These are phyloP conservation scores for Trifolium fragiferum DNA, from an alignment of 306 rosid species.

Conservation along the genomic window DNA sequence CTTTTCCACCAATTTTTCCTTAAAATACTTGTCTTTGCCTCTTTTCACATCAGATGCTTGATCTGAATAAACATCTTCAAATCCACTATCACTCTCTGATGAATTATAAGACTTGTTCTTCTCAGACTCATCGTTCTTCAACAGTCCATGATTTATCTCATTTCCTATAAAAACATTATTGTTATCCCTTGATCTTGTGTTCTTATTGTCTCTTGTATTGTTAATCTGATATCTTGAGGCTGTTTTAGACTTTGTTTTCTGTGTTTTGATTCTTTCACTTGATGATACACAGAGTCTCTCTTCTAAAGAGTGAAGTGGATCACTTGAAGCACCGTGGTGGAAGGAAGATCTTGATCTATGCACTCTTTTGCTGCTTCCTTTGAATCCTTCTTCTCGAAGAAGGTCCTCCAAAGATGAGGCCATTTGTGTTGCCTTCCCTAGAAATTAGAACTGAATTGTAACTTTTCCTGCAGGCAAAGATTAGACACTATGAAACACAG, in stretches of 20 bases:
- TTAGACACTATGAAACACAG: background rate
- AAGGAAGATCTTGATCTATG: conserved; percentile 57
- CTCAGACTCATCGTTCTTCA: background rate
- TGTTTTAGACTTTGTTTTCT: conserved; percentile 42
- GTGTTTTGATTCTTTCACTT: conserved; percentile 41
- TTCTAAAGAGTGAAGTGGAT: conserved; percentile 43
- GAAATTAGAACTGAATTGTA: background rate
- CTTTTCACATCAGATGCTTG: background rate
- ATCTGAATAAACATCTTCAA: background rate
- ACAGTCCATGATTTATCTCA: background rate
- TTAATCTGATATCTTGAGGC: conserved; percentile 32
- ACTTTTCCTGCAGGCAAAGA: conserved; percentile 17
- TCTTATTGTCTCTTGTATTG: conserved; percentile 16
- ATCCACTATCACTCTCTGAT: conserved; percentile 13
- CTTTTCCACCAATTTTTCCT: conserved; percentile 27
- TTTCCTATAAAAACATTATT: conserved; percentile 19
- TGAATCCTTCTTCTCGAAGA: conserved; percentile 82
- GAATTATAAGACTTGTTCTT: conserved; percentile 5
- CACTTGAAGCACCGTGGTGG: conserved; percentile 45
- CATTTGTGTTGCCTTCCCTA: conserved; percentile 45
- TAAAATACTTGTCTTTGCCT: conserved; percentile 36
- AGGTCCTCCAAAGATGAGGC: conserved; percentile 82
- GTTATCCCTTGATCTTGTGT: background rate
- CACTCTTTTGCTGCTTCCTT: conserved; percentile 56
- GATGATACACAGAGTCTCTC: conserved; percentile 48